Base-by-base conservation (phyloP, 306 rosid species). In the Parietaria judaica region DNA sequence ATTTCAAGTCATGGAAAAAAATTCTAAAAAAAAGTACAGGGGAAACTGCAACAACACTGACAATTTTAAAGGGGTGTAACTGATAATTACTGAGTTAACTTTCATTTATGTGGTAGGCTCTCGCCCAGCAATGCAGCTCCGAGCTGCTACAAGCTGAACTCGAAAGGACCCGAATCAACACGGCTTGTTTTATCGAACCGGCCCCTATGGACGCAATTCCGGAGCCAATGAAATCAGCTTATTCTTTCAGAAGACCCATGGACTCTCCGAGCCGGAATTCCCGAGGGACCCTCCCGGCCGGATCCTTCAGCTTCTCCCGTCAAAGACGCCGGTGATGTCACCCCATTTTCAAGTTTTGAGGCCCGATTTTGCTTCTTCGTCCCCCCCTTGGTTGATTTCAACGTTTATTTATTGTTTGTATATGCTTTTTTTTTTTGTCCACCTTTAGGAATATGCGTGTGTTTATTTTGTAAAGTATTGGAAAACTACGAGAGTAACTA, bases 81-180 rank as follows among this genome's bases (percentile, higher is more conserved):
- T 23, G 31, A 23, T 23, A 23, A 23, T 23, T 23, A 23, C 31
- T 23, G 31, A 1, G 2, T 72, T 46, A 64, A 51, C 66, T 66
- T 62, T 56, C 56, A 68, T 75, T 58, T 56, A 23, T 63, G 64
- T 55, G 65, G 56, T 84, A 94, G 99, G 87, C 84, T 65, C 83
- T 88, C 60, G 95, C 99, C 8, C 99, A 94, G 81, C 96, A 88
- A 70, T 88, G 61, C 71, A 82, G 95, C 79, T 79, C 95, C 0
- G 99, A 94, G 70, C 78, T 94, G 43, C 94, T 94, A 66, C 89
- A 86, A 73, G 74, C 72, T 61, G 99, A 94, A 72, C 90, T 94
- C 6, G 99, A 88, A 80, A 79, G 97, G 73, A 94, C 99, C 39
- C 95, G 92, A 36, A 86, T 94, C 70, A 94, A 94, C 79, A 86